Evolutionary conservation across 345 rosid species (phyloP).

Genomic region (Physaria fendleri): DNA sequence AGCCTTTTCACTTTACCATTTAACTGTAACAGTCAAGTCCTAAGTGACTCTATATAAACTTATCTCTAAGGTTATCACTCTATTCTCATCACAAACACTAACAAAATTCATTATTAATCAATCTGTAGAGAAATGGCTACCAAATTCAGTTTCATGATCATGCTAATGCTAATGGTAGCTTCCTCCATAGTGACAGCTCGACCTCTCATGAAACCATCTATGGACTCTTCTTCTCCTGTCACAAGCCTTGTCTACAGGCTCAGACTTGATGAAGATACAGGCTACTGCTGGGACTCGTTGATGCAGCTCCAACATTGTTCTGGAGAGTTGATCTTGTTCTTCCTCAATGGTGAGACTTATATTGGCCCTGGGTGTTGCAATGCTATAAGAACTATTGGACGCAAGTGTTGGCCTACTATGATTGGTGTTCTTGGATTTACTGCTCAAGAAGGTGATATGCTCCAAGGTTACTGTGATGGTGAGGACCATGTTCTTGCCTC

Average conservation of each 20-base stretch:
- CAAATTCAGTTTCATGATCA: conserved; percentile 1
- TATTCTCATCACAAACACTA: conserved; percentile 19
- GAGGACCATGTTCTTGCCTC: conserved; percentile 10
- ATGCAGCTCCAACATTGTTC: conserved; percentile 68
- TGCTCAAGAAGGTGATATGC: conserved; percentile 52
- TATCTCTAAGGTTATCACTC: neutral
- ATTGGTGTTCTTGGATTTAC: conserved; percentile 55
- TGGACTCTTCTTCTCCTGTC: conserved; percentile 13
- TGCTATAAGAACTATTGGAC: too few relatives aligned
- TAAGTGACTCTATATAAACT: conserved; percentile 26
- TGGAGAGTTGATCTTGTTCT: conserved; percentile 61
- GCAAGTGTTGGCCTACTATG: too few relatives aligned
- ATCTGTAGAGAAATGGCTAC: conserved; percentile 1
- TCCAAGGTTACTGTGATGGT: conserved; percentile 64
- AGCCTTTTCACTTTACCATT: too few relatives aligned
- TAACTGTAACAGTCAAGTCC: too few relatives aligned
- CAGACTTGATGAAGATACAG: conserved; percentile 40
- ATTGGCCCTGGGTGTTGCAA: too few relatives aligned
- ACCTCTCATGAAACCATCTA: conserved; percentile 22
- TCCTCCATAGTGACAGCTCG: conserved; percentile 20
- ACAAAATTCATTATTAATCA: neutral
- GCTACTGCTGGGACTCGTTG: conserved; percentile 68
- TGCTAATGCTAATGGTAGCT: conserved; percentile 15
- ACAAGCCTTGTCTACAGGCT: conserved; percentile 31
- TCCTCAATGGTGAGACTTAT: conserved; percentile 65